phyloP scores from a whole-genome alignment of 768 basidiomycete species.

The Boletus insuetus region DNA sequence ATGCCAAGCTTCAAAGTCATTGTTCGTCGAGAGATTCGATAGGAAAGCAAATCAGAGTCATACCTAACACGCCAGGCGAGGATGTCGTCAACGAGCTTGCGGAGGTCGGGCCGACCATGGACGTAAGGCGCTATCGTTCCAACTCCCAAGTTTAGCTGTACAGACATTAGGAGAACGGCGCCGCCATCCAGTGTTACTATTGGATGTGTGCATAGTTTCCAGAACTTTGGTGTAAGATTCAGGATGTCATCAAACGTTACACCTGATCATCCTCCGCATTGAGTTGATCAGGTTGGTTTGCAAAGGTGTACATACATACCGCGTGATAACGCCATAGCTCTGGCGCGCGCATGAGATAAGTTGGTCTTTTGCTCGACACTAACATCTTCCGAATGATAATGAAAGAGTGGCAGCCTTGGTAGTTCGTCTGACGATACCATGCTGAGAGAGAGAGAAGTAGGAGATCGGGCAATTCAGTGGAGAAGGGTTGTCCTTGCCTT shows the following conservation, averaged over 20 bases:
- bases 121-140: background rate
- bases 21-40: background rate
- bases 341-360: constrained; percentile 1
- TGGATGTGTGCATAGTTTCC: background rate
- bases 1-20: background rate
- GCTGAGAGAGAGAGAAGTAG: background rate
- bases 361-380: background rate
- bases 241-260: background rate
- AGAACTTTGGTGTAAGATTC: background rate
- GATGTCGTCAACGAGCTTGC: background rate
- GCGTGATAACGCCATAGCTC: background rate
- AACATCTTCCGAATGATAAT: background rate
- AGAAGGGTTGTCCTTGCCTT: background rate
- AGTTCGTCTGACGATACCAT: background rate
- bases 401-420: background rate
- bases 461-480: background rate
- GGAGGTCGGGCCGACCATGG: background rate
- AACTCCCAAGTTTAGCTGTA: background rate
- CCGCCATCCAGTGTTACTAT: background rate
- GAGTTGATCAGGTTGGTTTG: background rate
- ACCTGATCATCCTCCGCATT: background rate
- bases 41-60: background rate
- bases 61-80: background rate
- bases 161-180: background rate
- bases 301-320: background rate